Evolutionary conservation across 495 filamentous ascomycete species (phyloP).

Genomic region (Patellaria atrata): DNA sequence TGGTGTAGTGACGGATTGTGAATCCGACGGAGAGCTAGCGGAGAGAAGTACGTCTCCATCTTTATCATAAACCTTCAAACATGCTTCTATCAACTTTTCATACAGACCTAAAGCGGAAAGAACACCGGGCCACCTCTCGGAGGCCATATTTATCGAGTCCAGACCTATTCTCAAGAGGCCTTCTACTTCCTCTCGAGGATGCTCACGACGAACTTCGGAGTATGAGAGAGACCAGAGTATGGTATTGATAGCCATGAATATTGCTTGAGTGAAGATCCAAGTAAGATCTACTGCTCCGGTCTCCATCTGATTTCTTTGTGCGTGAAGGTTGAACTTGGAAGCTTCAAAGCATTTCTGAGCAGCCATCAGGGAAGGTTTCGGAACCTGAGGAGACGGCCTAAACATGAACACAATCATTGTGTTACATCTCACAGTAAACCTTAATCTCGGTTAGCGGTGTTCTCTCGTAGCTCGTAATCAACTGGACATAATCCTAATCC

Average conservation of each 20-base stretch:
- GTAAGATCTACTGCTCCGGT: conserved; percentile 65
- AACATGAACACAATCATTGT: conserved; percentile 75
- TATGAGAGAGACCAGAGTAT: conserved; percentile 82
- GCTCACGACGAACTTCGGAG: conserved; percentile 55
- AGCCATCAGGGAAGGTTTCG: conserved; percentile 59
- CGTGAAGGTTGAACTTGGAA: conserved; percentile 59
- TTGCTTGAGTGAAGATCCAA: conserved; percentile 75
- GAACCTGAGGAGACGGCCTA: conserved; percentile 79
- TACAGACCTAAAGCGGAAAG: conserved; percentile 72
- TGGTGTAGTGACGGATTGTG: conserved; percentile 16
- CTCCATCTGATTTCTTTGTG: conserved; percentile 62
- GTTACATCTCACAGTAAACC: conserved; percentile 65
- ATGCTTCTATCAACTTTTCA: conserved; percentile 60
- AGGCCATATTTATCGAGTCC: conserved; percentile 57
- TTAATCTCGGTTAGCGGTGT: conserved; percentile 20
- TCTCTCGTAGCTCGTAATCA: background rate
- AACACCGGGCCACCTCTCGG: conserved; percentile 80
- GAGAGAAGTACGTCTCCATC: conserved; percentile 49
- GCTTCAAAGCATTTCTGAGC: conserved; percentile 72
- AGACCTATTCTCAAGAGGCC: conserved; percentile 53
- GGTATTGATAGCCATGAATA: conserved; percentile 79
- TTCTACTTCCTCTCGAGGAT: conserved; percentile 57
- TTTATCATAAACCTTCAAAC: conserved; percentile 62
- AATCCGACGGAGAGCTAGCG: conserved; percentile 39
- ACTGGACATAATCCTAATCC: background rate